These are phyloP conservation scores for Myxozyma nipponensis DNA, from an alignment of 805 yeast genomes.

Conservation along the genomic window DNA sequence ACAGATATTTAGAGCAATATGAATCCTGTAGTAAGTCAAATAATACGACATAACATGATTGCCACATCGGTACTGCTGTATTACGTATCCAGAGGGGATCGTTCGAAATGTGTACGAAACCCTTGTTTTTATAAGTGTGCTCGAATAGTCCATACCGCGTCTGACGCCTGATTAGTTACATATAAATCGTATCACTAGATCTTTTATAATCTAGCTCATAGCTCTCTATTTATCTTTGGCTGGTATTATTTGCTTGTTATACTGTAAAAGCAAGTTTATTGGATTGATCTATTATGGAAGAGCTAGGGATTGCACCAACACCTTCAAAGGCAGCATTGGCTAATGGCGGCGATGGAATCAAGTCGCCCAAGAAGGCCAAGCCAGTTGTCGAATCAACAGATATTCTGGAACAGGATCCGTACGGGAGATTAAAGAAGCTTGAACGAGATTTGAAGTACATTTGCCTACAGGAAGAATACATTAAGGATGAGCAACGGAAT, in stretches of 20 bases:
- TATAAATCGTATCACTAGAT: too few relatives aligned
- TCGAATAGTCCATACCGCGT: background rate
- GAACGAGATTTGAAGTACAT: conserved; percentile 87
- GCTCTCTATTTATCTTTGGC: too few relatives aligned
- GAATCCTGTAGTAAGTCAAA: too few relatives aligned
- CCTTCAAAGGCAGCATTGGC: conserved; percentile 11
- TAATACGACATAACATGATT: too few relatives aligned
- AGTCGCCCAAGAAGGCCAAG: conserved; percentile 22
- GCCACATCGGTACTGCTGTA: too few relatives aligned
- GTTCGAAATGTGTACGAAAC: background rate
- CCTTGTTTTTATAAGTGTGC: background rate
- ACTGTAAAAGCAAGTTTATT: background rate
- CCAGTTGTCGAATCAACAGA: background rate
- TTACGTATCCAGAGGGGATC: too few relatives aligned
- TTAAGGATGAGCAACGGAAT: conserved; percentile 97
- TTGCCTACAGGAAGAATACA: conserved; percentile 88
- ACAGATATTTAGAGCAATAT: too few relatives aligned
- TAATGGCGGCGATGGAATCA: conserved; percentile 34
- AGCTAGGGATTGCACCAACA: conserved; percentile 48
- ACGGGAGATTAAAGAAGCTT: conserved; percentile 76
- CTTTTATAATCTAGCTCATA: too few relatives aligned
- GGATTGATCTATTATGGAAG: conserved; percentile 48
- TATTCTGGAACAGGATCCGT: conserved; percentile 53
- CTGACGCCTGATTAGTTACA: too few relatives aligned
- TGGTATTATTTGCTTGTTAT: too few relatives aligned